Evolutionary conservation across 768 basidiomycete genomes (phyloP).

Genomic region (Termitomyces sp.): DNA sequence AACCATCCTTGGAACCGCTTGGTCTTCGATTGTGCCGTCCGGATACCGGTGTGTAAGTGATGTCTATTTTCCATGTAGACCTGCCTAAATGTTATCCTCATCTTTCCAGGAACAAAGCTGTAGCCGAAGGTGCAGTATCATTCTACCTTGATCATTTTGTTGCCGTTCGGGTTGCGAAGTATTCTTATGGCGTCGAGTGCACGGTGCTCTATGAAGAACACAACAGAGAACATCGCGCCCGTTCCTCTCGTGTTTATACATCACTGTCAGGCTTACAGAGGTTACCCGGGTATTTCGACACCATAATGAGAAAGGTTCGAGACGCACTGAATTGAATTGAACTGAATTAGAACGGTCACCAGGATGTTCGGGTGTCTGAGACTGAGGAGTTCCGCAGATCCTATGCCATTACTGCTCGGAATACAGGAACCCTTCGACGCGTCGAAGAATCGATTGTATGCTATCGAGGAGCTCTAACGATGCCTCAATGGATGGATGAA

Average conservation of each 20-base stretch:
- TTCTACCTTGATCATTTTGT: conserved; percentile 29
- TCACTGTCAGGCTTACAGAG: conserved; percentile 13
- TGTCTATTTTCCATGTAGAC: background rate
- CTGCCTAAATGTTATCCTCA: background rate
- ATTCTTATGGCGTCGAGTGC: conserved; percentile 23
- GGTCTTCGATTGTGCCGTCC: conserved; percentile 48
- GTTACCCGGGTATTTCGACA: conserved; percentile 21
- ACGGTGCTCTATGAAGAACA: conserved; percentile 14
- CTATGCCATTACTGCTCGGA: conserved; percentile 9
- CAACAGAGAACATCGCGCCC: conserved; percentile 21
- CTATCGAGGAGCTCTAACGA: conserved; percentile 21
- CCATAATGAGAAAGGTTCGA: conserved; percentile 25
- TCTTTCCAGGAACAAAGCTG: conserved; percentile 28
- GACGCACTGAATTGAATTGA: background rate
- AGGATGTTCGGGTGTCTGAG: conserved; percentile 37
- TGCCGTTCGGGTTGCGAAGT: conserved; percentile 24
- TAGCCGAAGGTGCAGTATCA: conserved; percentile 30
- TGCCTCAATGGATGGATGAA: conserved; percentile 26
- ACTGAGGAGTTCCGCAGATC: conserved; percentile 24
- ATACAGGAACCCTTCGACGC: conserved; percentile 9
- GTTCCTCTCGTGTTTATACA: conserved; percentile 10
- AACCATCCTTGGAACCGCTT: conserved; percentile 32
- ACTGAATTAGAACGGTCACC: background rate
- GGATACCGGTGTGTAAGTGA: conserved; percentile 51
- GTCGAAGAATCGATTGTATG: conserved; percentile 19